A percentile compares a stretch with the other conserved stretches of the same genome.
phyloP scores from a whole-genome alignment of 305 asterid species.

The Fraxinus floribunda region DNA sequence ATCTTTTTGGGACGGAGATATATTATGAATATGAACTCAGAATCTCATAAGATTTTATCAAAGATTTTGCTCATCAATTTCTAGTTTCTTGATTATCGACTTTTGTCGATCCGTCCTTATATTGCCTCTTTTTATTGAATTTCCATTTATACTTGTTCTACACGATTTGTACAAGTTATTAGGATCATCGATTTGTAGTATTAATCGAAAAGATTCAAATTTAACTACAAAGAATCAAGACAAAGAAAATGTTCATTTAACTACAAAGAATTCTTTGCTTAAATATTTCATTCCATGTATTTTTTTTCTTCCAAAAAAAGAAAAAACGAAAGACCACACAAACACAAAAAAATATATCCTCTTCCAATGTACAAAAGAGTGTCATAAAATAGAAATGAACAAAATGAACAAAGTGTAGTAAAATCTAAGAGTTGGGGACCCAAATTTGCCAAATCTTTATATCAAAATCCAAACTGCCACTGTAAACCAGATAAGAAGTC shows the following conservation, averaged over 20 bases:
- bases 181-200: neutral
- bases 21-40: neutral
- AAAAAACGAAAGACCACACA: neutral
- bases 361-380: neutral
- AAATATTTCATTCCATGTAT: neutral
- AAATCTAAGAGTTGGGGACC: constrained; percentile 30
- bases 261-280: neutral
- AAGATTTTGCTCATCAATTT: neutral
- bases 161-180: neutral
- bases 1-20: too few relatives aligned
- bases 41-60: neutral
- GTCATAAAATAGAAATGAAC: neutral
- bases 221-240: neutral
- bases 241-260: neutral
- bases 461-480: constrained; percentile 79
- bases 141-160: neutral
- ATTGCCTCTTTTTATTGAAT: neutral
- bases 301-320: neutral
- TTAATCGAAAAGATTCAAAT: neutral
- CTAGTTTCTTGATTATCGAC: constrained; percentile 20
- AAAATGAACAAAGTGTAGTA: neutral
- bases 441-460: constrained; percentile 61
- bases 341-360: neutral
- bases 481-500: constrained; percentile 49
- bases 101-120: neutral